Evolutionary conservation across 2,329 filamentous ascomycete species (phyloP).

Genomic region (Fusarium poae): DNA sequence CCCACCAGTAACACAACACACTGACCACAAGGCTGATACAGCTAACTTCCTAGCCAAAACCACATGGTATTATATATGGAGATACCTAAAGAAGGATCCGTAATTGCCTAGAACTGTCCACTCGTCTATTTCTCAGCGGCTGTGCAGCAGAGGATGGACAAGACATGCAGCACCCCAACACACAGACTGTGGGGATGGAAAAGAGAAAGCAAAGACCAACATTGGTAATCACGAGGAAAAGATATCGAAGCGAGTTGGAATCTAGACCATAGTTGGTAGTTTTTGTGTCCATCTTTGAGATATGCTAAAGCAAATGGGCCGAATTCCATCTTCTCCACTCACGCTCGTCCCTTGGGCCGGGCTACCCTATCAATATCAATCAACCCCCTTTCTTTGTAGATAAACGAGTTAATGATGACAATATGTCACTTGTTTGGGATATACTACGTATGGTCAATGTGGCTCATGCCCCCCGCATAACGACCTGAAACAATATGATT

Average conservation of each 20-base stretch:
- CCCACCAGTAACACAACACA: neutral
- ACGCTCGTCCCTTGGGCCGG: slow-evolving; percentile 3
- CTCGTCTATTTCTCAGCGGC: neutral
- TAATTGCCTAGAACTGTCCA: neutral
- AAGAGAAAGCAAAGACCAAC: neutral
- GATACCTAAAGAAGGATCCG: neutral
- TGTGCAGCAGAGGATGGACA: neutral
- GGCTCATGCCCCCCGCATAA: rapidly evolving
- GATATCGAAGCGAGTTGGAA: neutral
- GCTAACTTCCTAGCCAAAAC: slow-evolving; percentile 5
- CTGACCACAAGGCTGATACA: slow-evolving; percentile 18
- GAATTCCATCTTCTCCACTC: slow-evolving; percentile 26
- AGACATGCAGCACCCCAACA: neutral
- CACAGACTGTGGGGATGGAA: neutral
- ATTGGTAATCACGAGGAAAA: slow-evolving; percentile 13
- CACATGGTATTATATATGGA: neutral
- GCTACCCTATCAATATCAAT: neutral
- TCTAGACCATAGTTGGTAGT: slow-evolving; percentile 22
- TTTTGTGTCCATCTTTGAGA: slow-evolving; percentile 16
- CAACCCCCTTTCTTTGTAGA: slow-evolving; percentile 5
- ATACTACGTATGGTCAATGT: neutral
- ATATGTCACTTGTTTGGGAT: neutral
- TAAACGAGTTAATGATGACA: neutral
- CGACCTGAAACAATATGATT: neutral
- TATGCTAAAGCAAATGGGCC: slow-evolving; percentile 32